A percentile compares a stretch with the other conserved stretches of the same genome.
Evolutionary conservation across 257 asterid species (phyloP).

Genomic region (Cynanchum wilfordii): DNA sequence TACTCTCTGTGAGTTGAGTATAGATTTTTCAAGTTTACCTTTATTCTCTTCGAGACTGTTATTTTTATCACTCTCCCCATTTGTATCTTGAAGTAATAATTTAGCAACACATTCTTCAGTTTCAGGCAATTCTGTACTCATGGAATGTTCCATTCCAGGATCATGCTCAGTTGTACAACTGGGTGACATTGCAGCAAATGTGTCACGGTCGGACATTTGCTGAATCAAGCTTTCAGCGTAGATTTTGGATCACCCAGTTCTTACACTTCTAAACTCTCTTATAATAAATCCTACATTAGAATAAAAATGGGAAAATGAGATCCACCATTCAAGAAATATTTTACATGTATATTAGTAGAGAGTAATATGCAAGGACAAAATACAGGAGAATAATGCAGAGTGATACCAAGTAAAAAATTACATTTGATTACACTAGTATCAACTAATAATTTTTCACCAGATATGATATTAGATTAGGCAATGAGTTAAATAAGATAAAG

Average conservation of each 20-base stretch:
- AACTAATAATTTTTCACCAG: not conserved
- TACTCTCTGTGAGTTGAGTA: slow-evolving; percentile 5
- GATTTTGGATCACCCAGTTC: slow-evolving; percentile 18
- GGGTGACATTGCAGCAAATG: slow-evolving; percentile 21
- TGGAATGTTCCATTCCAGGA: slow-evolving; percentile 18
- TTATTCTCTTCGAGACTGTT: slow-evolving; percentile 16
- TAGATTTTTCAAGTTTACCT: slow-evolving; percentile 22
- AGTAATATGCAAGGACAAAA: not conserved
- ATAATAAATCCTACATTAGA: slow-evolving; percentile 22
- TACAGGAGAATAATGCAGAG: not conserved
- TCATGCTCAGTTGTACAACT: slow-evolving; percentile 23
- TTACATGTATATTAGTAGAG: not conserved
- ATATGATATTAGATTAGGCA: not conserved
- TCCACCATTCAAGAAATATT: not conserved
- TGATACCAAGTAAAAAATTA: not conserved
- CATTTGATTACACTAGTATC: not conserved
- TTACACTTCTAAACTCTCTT: not conserved
- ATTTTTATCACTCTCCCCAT: slow-evolving; percentile 25
- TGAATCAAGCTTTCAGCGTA: slow-evolving; percentile 16
- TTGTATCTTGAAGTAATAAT: slow-evolving; percentile 26
- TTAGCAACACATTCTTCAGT: slow-evolving; percentile 29
- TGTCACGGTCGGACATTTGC: slow-evolving; percentile 30
- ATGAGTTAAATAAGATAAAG: not conserved
- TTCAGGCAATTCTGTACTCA: slow-evolving; percentile 10
- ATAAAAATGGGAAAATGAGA: not conserved